phyloP scores from a whole-genome alignment of 2,329 filamentous ascomycete species.

The Verticillium isaacii region DNA sequence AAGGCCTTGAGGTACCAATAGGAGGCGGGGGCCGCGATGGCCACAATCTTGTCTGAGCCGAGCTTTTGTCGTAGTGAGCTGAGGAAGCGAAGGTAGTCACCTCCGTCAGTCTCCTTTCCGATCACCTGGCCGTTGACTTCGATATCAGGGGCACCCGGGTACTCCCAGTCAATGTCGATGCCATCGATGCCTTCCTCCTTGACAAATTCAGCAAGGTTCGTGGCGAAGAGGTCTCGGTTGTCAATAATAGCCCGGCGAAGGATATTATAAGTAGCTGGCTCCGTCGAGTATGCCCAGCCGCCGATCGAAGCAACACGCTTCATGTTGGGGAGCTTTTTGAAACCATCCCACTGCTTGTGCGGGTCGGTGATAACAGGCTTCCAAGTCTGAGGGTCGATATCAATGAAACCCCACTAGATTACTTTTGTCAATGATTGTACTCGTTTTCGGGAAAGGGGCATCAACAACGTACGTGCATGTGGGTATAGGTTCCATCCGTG shows the following conservation, averaged over 20 bases:
- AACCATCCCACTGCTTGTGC: conserved; percentile 11
- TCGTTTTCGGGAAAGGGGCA: too few relatives aligned
- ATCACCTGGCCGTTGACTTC: background rate
- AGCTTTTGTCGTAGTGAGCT: conserved; percentile 8
- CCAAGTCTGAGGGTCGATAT: conserved; percentile 14
- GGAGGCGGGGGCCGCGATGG: conserved; percentile 30
- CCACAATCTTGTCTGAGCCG: conserved; percentile 19
- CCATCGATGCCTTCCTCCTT: conserved; percentile 28
- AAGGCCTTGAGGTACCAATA: conserved; percentile 33
- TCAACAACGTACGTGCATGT: background rate
- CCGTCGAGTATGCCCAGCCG: conserved; percentile 25
- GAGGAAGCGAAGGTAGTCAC: conserved; percentile 26
- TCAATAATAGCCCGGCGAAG: background rate
- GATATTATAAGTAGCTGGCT: background rate
- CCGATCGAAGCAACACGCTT: conserved; percentile 29
- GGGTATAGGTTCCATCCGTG: background rate
- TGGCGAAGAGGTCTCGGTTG: background rate
- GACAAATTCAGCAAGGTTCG: background rate
- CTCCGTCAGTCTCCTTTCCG: conserved; percentile 18
- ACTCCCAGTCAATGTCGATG: conserved; percentile 40
- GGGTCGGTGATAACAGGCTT: conserved; percentile 14
- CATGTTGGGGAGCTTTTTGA: conserved; percentile 20
- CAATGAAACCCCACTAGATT: conserved; percentile 24
- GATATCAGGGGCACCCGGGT: conserved; percentile 19
- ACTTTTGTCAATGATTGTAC: conserved; percentile 3